Evolutionary conservation across 768 basidiomycete species (phyloP), one percentile per base, ranked within the genome.

Genomic region (Suillus placidus): DNA sequence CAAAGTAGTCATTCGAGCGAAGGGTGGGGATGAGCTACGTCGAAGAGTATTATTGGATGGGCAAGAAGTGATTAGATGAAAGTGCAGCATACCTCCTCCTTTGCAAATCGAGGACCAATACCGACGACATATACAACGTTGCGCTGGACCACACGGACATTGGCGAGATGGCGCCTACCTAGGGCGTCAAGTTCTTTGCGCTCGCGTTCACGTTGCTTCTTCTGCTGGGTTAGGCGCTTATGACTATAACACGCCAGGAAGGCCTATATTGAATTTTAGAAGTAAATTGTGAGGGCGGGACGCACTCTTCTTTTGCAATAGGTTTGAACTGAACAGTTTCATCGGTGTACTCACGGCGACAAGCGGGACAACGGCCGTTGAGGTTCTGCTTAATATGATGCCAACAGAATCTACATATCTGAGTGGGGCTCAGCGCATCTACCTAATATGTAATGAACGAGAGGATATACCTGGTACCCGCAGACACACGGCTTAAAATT

Each of bases 391-490:
- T 91, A 84, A 97, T 97, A 80, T 99, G 95, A 79, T 99, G 94
- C 88, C 95, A 99, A 79, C 97, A 99, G 81, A 99, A 99, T 64
- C 95, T 91, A 78, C 97, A 99, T 70, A 99, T 94, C 97, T 99
- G 69, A 57, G 49, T 62, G n/a, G 38, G 58, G 18, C 26, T 60
- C 3, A 60, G 58, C 12, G 6, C 30, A 7, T 30, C 26, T 30
- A 60, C 23, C 40, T 18, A 42, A 42, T 30, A 42, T 66, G 71
- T 72, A 64, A 69, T 32, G 6, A 32, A 70, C 63, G 68, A 60
- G 20, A 69, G 61, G 26, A 61, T 60, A 62, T 69, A 92, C 97
- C 87, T 98, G 97, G 80, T 99, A 97, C 67, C 97, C 97, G 80
- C 97, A 99, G 61, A 95, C 88, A 79, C 97, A 99, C 34, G 97